These are phyloP conservation scores for Petunia secreta DNA, from an alignment of 257 asterid genomes.

Conservation along the genomic window DNA sequence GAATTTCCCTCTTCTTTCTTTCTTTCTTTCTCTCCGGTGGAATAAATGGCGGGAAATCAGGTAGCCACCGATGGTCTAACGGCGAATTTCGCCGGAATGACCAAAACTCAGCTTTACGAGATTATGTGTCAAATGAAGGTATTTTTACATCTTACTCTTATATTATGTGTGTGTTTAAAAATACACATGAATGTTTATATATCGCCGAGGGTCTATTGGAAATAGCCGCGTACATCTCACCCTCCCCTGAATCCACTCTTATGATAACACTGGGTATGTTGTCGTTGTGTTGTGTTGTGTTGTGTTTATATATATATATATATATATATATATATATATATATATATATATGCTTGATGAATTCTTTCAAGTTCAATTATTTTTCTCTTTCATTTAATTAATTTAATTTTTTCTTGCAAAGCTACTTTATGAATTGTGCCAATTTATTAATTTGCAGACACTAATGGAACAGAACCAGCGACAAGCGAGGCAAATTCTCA, in stretches of 20 bases:
- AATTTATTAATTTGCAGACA: constrained; percentile 45
- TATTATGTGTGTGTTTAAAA: too few relatives aligned
- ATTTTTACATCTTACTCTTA: background rate
- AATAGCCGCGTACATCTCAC: too few relatives aligned
- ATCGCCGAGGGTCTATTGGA: too few relatives aligned
- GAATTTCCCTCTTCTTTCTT: background rate
- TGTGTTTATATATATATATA: background rate
- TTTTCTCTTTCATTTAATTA: background rate
- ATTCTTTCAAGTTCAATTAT: background rate
- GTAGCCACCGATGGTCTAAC: constrained; percentile 67
- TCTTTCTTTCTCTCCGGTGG: constrained; percentile 32
- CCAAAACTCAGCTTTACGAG: constrained; percentile 82
- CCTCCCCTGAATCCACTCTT: too few relatives aligned
- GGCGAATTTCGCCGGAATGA: constrained; percentile 85
- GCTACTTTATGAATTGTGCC: background rate
- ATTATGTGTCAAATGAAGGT: constrained; percentile 98
- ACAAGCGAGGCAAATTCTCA: constrained; percentile 92
- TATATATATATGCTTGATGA: background rate
- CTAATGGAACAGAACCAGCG: constrained; percentile 87
- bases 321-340: background rate
- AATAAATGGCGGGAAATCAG: constrained; percentile 39
- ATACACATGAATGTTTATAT: too few relatives aligned
- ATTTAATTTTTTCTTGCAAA: background rate
- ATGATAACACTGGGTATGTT: too few relatives aligned
- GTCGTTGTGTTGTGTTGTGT: too few relatives aligned